Evolutionary conservation across 352 stramenopile species (phyloP).

Genomic region (Phytophthora hybrid): DNA sequence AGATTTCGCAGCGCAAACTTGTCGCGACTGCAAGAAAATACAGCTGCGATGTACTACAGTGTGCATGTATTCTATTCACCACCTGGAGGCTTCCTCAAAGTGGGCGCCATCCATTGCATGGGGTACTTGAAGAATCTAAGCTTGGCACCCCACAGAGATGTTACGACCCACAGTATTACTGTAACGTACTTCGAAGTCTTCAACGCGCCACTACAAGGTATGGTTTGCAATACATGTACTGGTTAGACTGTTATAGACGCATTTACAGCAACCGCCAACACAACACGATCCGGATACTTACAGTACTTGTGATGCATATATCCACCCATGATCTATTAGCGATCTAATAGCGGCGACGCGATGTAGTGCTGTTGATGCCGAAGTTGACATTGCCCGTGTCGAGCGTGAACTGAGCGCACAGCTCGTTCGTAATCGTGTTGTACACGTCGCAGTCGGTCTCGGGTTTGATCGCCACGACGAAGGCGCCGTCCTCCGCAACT

Average conservation of each 20-base stretch:
- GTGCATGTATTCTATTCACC: background rate
- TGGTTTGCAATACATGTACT: no score
- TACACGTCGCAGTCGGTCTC: constrained; percentile 82
- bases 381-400: constrained; percentile 39
- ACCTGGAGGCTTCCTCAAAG: background rate
- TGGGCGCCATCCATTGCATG: background rate
- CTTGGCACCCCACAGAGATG: no score
- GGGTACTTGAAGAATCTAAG: background rate
- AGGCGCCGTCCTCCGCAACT: constrained; percentile 73
- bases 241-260: background rate
- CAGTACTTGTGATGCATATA: background rate
- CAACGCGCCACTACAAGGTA: no score
- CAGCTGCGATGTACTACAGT: background rate
- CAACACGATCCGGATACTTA: background rate
- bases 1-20: constrained; percentile 26
- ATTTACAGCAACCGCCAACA: background rate
- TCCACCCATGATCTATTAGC: background rate
- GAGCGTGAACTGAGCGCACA: constrained; percentile 62
- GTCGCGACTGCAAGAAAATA: constrained; percentile 3
- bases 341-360: constrained; percentile 16
- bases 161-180: no score
- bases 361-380: constrained; percentile 36
- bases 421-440: constrained; percentile 43
- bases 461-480: constrained; percentile 73
- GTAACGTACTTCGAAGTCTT: no score